Conservation (phyloP, 2,329 filamentous ascomycete species). For the Tricladium varicosporioides region DNA sequence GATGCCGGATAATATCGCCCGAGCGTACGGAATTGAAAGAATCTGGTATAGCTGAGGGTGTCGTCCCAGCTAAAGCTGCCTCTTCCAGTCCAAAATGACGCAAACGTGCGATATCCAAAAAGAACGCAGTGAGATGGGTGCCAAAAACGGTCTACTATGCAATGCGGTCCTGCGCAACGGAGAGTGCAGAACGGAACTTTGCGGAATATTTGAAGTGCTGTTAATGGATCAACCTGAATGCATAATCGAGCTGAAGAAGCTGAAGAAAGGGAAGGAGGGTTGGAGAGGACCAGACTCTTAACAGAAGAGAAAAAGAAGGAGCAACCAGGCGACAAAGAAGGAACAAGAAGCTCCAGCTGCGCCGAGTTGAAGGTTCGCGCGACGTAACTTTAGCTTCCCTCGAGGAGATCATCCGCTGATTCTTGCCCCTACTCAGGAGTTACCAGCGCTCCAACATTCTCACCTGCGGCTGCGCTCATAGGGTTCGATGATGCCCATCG, state of each 20-base stretch:
- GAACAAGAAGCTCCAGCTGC: not conserved
- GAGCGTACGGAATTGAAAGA: constrained; percentile 12
- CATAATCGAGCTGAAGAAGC: not conserved
- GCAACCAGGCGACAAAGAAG: not conserved
- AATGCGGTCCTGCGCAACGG: not conserved
- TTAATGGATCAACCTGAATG: not conserved
- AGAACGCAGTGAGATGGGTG: not conserved
- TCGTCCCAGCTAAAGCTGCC: no score
- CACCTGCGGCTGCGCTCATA: no score
- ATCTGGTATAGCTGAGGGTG: not conserved
- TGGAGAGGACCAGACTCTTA: constrained; percentile 2
- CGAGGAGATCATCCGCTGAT: no score
- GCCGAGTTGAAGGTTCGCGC: not conserved
- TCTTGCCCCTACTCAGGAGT: no score
- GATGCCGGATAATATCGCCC: constrained; percentile 19
- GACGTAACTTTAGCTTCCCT: no score
- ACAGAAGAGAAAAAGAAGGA: not conserved
- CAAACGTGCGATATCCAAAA: not conserved
- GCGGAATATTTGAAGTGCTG: no score
- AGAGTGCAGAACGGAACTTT: not conserved
- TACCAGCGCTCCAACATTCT: no score
- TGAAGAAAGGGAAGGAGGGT: not conserved
- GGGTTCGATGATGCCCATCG: no score
- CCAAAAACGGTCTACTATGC: not conserved
- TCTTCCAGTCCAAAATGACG: not conserved